Percentiles rank a stretch among this genome's conserved stretches.
phyloP scores from a whole-genome alignment of 345 rosid species.

The Gossypium anomalum region DNA sequence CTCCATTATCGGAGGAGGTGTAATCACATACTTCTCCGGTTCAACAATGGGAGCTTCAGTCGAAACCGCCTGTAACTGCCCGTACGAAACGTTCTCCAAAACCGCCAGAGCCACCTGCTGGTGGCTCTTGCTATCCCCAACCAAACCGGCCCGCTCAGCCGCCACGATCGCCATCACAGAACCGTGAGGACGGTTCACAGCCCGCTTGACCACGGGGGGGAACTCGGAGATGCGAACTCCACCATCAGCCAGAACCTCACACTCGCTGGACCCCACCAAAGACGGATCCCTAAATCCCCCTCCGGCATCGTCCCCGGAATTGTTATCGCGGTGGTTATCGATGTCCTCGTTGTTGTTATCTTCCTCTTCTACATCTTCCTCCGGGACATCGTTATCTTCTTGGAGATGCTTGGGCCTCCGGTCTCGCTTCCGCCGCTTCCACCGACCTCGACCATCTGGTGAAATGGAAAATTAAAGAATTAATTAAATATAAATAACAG shows the following conservation, averaged over 20 bases:
- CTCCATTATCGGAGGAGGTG: constrained; percentile 77
- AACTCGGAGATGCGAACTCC: constrained; percentile 74
- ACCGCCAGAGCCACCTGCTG: constrained; percentile 29
- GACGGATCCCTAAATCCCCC: constrained; percentile 41
- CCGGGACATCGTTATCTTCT: constrained; percentile 10
- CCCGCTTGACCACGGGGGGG: constrained; percentile 55
- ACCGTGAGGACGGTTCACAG: constrained; percentile 69
- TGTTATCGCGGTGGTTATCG: constrained; percentile 38
- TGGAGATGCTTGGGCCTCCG: constrained; percentile 2
- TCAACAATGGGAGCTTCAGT: constrained; percentile 49
- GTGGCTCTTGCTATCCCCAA: constrained; percentile 45
- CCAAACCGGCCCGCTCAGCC: constrained; percentile 55
- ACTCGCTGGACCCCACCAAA: constrained; percentile 29
- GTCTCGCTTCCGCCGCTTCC: constrained; percentile 20
- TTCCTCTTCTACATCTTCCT: constrained; percentile 14
- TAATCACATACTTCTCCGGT: constrained; percentile 58
- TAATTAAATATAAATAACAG: not conserved
- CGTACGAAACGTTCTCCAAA: constrained; percentile 56
- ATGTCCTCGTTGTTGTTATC: constrained; percentile 25
- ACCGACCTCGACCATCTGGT: constrained; percentile 17
- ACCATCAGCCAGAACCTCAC: constrained; percentile 49
- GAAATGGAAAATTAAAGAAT: not conserved
- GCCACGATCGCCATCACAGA: constrained; percentile 58
- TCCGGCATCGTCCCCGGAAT: constrained; percentile 25
- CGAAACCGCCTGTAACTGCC: constrained; percentile 82